Conservation (phyloP, 2,329 filamentous ascomycete genomes). For the Thermoascus crustaceus region DNA sequence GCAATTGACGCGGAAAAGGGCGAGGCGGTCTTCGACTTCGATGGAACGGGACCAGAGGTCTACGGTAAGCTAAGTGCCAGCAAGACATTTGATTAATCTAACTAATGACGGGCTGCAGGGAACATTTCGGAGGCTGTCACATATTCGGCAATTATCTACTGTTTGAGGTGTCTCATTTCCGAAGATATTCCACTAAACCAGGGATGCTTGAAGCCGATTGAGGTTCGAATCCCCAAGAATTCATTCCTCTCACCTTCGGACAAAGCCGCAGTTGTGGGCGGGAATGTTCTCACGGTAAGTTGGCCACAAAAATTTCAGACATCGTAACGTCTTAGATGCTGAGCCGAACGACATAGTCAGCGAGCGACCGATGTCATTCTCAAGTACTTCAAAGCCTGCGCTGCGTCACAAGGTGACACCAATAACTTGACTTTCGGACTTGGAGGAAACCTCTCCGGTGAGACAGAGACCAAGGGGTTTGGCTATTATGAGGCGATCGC, state of each 20-base stretch:
- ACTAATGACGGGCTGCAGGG: conserved; percentile 24
- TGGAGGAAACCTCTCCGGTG: conserved; percentile 54
- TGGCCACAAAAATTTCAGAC: background rate
- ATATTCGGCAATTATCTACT: conserved; percentile 75
- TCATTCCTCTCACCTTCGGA: conserved; percentile 65
- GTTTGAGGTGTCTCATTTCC: conserved; percentile 64
- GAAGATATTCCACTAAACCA: conserved; percentile 77
- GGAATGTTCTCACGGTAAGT: conserved; percentile 62
- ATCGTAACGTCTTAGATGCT: background rate
- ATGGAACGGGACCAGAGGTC: conserved; percentile 67
- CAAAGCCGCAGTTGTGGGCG: conserved; percentile 67
- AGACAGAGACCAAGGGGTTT: conserved; percentile 54
- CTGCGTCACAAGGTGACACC: conserved; percentile 66
- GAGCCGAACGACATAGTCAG: conserved; percentile 42
- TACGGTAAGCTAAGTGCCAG: conserved; percentile 44
- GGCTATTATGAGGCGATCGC: conserved; percentile 81
- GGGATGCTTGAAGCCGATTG: conserved; percentile 66
- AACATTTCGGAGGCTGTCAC: conserved; percentile 71
- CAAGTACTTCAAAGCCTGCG: conserved; percentile 65
- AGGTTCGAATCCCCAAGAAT: conserved; percentile 60
- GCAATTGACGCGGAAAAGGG: conserved; percentile 63
- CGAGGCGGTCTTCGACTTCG: conserved; percentile 66
- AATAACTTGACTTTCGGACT: conserved; percentile 75
- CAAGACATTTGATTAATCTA: background rate
- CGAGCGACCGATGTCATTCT: conserved; percentile 71